These are phyloP conservation scores for Neocatenulostroma microsporum DNA, from an alignment of 2,329 filamentous ascomycete genomes.

Conservation along the genomic window DNA sequence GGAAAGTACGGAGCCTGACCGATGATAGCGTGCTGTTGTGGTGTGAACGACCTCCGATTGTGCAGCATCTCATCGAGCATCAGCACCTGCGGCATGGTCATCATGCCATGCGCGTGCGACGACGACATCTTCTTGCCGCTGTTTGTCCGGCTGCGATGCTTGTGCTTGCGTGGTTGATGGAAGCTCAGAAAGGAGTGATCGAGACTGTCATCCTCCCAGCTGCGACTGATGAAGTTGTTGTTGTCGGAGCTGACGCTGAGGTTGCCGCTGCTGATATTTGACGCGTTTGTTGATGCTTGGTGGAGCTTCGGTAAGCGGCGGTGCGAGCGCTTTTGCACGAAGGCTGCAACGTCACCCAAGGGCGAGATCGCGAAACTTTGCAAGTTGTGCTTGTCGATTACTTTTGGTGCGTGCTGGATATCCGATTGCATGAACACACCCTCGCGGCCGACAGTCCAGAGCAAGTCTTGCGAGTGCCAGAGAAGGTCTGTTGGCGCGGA, in stretches of 20 bases:
- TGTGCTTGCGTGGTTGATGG: slow-evolving; percentile 12
- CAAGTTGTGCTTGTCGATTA: slow-evolving; percentile 50
- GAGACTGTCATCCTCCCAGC: slow-evolving; percentile 49
- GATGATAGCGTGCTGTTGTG: slow-evolving; percentile 20
- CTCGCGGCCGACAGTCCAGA: slow-evolving; percentile 57
- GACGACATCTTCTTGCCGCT: slow-evolving; percentile 8
- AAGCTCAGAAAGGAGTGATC: slow-evolving; percentile 50
- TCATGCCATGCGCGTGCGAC: slow-evolving; percentile 7
- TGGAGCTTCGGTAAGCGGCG: slow-evolving; percentile 26
- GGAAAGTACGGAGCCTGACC: slow-evolving; percentile 18
- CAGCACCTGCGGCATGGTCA: slow-evolving; percentile 10
- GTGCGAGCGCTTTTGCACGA: slow-evolving; percentile 45
- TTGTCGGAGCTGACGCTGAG: slow-evolving; percentile 30
- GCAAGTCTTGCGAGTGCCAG: slow-evolving; percentile 56
- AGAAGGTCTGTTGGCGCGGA: slow-evolving; percentile 52
- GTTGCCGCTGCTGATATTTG: slow-evolving; percentile 6
- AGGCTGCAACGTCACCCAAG: slow-evolving; percentile 48
- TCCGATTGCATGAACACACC: slow-evolving; percentile 57
- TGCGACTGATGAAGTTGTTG: slow-evolving; percentile 24
- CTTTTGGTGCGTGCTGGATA: slow-evolving; percentile 51
- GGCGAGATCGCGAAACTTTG: slow-evolving; percentile 52
- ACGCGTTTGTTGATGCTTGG: neutral
- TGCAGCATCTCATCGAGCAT: slow-evolving; percentile 20
- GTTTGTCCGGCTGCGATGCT: slow-evolving; percentile 9
- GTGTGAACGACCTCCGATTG: slow-evolving; percentile 21